These are phyloP conservation scores for Bathelium albidoporum DNA, from an alignment of 495 filamentous ascomycete genomes.

Conservation along the genomic window DNA sequence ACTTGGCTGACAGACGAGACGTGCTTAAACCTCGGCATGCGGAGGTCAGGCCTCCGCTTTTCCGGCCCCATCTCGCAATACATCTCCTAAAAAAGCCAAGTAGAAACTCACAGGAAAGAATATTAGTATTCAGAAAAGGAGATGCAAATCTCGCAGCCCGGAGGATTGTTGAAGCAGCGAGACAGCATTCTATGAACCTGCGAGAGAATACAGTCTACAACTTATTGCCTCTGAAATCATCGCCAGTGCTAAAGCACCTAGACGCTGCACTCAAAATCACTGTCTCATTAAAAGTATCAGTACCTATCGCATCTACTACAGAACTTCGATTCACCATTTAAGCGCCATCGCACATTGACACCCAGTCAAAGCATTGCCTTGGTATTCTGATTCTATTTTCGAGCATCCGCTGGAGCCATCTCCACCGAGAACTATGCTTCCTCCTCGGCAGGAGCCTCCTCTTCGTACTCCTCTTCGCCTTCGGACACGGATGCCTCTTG, in stretches of 20 bases:
- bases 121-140: too few species aligned
- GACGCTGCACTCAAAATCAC: neutral
- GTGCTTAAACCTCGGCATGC: neutral
- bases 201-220: neutral
- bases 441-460: conserved; percentile 40
- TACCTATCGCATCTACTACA: neutral
- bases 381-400: neutral
- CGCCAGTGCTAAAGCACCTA: too few species aligned
- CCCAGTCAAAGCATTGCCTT: neutral
- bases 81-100: neutral
- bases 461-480: conserved; percentile 59
- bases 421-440: conserved; percentile 33
- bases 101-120: too few species aligned
- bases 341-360: conserved; percentile 1
- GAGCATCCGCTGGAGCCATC: neutral
- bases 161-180: neutral
- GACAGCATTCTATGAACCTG: too few species aligned
- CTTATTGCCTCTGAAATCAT: too few species aligned
- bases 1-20: neutral
- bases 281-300: neutral
- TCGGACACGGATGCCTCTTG: conserved; percentile 88
- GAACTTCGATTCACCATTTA: neutral
- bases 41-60: neutral
- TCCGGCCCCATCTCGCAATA: neutral
- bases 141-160: neutral